Base-by-base conservation (phyloP, 176 grass and related monocot genomes). In the Triticum monococcum region DNA sequence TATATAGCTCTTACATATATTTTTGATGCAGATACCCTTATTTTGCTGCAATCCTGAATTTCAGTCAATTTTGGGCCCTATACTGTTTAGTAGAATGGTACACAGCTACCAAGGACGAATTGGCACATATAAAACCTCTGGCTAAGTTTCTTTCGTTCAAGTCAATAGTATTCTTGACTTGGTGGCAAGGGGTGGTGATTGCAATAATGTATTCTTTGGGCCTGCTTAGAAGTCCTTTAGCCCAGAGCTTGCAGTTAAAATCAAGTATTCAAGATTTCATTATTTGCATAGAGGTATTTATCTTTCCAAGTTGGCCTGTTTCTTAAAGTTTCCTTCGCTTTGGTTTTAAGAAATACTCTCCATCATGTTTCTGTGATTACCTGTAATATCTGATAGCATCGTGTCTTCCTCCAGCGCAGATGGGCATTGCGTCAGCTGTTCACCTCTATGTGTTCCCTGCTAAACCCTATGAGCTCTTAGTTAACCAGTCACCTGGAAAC, bases 271-370 rank as follows among this genome's bases (percentile, higher is more conserved):
- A 99, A 83, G 87, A 96, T 75, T 96, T 99, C 62, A 92, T 99
- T 88, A 99, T 99, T 80, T 99, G 97, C 86, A 95, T 97, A 92
- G 97, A 99, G 97, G 97, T 94, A 94, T 87, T 81, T 87, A 79
- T 24, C 57, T 82, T 77, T 88, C 54, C 20, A 50, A 41, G 46
- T 33, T 75, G 18, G 24, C 50, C 22, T n/a, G 9, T 8, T 66
- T 33, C 43, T 80, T 36, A 61, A 60, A 81, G 33, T 67, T 17
- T 40, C 75, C 35, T 84, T 79, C 5, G 28, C 12, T 76, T 71
- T 56, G 64, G 14, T 65, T 64, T 62, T 64, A 59, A 16, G 68
- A 72, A n/a, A 50, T 87, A 7, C 38, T 38, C 80, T 81, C 63
- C 20, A 59, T 79, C 2, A 80, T 87, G 26, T 28, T 71, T 87